phyloP scores from a whole-genome alignment of 139 green algal genomes.

The Chlamydomonas incerta region DNA sequence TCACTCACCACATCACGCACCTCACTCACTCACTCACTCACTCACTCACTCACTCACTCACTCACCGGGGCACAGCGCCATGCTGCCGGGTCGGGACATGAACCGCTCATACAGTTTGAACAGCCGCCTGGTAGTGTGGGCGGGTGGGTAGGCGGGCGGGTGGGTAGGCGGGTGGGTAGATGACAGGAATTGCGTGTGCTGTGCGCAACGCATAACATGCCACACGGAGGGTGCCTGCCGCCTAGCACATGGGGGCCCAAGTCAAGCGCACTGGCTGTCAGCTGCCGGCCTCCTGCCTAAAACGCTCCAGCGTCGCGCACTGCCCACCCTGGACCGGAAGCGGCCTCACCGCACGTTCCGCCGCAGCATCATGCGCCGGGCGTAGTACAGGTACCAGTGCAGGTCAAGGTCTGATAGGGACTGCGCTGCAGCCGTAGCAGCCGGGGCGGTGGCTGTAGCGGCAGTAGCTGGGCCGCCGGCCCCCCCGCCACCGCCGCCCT shows the following conservation, averaged over 20 bases:
- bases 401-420: background rate
- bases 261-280: too few relatives aligned
- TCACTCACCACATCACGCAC: background rate
- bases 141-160: too few relatives aligned
- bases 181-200: background rate
- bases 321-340: background rate
- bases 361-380: background rate
- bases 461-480: background rate
- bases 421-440: background rate
- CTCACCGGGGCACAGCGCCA: conserved; percentile 25
- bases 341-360: conserved; percentile 17
- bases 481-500: too few relatives aligned
- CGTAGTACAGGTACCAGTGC: conserved; percentile 26
- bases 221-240: background rate
- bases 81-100: conserved; percentile 21
- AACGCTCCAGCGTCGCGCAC: too few relatives aligned
- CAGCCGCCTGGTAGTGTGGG: conserved; percentile 5
- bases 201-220: background rate
- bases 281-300: too few relatives aligned
- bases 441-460: too few relatives aligned
- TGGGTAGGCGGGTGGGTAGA: too few relatives aligned
- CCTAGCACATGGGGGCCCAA: too few relatives aligned
- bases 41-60: background rate
- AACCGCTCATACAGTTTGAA: background rate
- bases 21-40: background rate